Evolutionary conservation across 2,329 filamentous ascomycete species (phyloP).

Genomic region (Gnomoniopsis sp.): DNA sequence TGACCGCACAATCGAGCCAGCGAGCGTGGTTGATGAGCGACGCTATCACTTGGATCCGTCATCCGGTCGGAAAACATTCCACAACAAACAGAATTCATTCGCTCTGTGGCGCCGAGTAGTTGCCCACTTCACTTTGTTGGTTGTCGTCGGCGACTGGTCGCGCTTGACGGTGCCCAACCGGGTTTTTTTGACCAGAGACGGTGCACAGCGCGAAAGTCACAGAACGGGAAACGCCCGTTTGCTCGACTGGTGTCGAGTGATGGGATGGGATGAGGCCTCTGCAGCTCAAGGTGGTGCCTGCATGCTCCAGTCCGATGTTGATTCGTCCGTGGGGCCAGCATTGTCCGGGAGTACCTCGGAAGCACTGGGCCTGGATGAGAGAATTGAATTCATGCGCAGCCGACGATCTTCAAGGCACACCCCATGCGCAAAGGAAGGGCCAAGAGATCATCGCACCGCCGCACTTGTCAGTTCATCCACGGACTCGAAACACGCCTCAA

Average conservation of each 20-base stretch:
- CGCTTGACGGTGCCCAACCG: conserved; percentile 11
- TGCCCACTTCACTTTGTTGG: background rate
- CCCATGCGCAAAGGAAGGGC: conserved; percentile 8
- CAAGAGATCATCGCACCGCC: conserved; percentile 5
- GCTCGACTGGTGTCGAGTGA: background rate
- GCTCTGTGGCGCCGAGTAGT: conserved; percentile 11
- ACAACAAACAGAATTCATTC: conserved; percentile 11
- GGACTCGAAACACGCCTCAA: conserved; percentile 11
- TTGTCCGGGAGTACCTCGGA: background rate
- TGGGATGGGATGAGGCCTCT: background rate
- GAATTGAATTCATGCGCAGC: conserved; percentile 8
- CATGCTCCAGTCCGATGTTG: background rate
- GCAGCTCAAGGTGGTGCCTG: background rate
- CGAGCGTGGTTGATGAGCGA: background rate
- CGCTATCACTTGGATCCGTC: background rate
- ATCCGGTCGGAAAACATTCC: background rate
- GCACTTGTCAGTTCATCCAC: conserved; percentile 8
- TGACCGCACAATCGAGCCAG: conserved; percentile 20
- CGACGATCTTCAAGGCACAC: conserved; percentile 17
- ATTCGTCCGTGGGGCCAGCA: background rate
- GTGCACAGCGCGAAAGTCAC: conserved; percentile 9
- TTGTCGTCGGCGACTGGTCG: conserved; percentile 3
- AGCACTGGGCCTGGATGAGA: background rate
- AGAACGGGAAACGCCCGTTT: conserved; percentile 1
- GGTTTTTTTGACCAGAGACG: conserved; percentile 2